These are phyloP conservation scores for Wakefieldia striispora DNA, from an alignment of 768 basidiomycete species.

Conservation along the genomic window DNA sequence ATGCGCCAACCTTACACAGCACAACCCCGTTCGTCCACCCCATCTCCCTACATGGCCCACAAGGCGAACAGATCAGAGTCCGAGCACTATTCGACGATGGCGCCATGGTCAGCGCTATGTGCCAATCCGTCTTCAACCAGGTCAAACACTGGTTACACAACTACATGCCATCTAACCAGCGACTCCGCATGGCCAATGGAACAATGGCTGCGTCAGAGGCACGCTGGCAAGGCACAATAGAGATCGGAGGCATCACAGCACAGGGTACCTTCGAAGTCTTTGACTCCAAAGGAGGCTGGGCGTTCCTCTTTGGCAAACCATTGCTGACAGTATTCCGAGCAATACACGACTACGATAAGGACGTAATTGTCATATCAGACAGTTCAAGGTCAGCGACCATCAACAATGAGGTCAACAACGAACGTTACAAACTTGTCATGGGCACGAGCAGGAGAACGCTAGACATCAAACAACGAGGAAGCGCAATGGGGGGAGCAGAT, in stretches of 20 bases:
- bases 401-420: background rate
- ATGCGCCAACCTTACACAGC: too few relatives aligned
- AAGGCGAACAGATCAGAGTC: background rate
- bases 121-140: background rate
- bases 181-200: background rate
- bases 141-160: background rate
- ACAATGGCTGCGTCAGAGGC: background rate
- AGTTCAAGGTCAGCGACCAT: background rate
- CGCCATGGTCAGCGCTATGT: background rate
- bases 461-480: background rate
- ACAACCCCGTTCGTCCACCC: background rate
- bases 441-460: background rate
- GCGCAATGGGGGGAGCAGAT: too few relatives aligned
- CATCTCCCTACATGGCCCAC: background rate
- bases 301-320: too few relatives aligned
- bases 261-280: background rate
- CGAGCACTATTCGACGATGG: background rate
- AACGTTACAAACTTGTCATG: background rate
- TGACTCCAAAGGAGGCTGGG: too few relatives aligned
- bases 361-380: background rate
- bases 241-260: background rate
- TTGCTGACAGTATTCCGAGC: background rate
- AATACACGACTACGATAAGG: background rate
- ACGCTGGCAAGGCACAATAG: background rate
- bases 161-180: too few relatives aligned